Evolutionary conservation across 768 basidiomycete genomes (phyloP).

Genomic region (Leccinum barrowsii): DNA sequence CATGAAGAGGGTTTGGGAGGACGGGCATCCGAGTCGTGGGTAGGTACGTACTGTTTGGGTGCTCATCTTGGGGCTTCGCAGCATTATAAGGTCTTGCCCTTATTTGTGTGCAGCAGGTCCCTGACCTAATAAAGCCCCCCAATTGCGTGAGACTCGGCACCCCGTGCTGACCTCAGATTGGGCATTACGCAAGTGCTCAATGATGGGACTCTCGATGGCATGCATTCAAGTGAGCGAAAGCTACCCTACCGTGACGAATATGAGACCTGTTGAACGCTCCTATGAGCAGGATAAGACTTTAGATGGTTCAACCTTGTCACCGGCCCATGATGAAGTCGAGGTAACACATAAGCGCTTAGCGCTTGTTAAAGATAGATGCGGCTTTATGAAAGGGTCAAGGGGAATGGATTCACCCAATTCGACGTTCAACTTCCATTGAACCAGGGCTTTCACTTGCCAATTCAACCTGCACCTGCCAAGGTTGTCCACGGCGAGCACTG

Average conservation of each 20-base stretch:
- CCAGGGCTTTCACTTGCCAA: background rate
- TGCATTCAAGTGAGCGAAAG: background rate
- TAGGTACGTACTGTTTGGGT: background rate
- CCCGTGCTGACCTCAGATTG: background rate
- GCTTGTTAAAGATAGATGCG: background rate
- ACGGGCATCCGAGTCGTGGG: slow-evolving; percentile 15
- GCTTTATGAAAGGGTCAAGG: background rate
- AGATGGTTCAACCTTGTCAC: background rate
- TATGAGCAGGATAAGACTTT: background rate
- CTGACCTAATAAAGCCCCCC: background rate
- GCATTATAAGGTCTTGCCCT: background rate
- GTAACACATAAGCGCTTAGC: background rate
- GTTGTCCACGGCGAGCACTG: too few relatives aligned
- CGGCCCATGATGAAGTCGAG: background rate
- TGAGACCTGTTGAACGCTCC: background rate
- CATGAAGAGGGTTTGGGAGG: slow-evolving; percentile 8
- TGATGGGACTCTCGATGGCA: background rate
- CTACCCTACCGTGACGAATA: background rate
- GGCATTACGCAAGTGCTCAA: background rate
- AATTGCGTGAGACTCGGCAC: background rate
- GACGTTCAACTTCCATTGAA: too few relatives aligned
- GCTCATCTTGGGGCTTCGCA: background rate
- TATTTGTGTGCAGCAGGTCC: background rate
- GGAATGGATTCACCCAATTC: background rate
- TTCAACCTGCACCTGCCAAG: background rate